Evolutionary conservation across 352 stramenopile genomes (phyloP).

Genomic region (Hyaloperonospora brassicae): DNA sequence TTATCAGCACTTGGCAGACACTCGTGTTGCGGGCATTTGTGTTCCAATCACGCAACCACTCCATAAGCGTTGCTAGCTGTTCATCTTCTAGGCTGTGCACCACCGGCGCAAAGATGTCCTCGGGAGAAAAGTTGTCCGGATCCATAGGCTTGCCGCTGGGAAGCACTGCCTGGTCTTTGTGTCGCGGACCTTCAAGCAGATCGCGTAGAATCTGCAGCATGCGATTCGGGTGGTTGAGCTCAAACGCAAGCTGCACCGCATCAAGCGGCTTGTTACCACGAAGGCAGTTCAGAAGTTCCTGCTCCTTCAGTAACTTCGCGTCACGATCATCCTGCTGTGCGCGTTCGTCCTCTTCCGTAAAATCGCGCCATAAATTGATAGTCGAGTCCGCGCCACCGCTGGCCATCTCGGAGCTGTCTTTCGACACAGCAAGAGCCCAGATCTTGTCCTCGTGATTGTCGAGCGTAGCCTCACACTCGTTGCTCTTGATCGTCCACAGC

Average conservation of each 20-base stretch:
- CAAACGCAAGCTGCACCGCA: conserved; percentile 83
- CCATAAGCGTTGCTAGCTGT: conserved; percentile 85
- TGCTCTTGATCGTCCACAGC: conserved; percentile 97
- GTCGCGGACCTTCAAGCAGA: conserved; percentile 63
- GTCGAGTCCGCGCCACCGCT: conserved; percentile 92
- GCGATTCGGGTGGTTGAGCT: conserved; percentile 90
- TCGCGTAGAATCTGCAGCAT: conserved; percentile 88
- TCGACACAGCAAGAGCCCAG: conserved; percentile 91
- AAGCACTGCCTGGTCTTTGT: conserved; percentile 50
- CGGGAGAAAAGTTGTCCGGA: conserved; percentile 46
- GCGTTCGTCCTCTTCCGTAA: conserved; percentile 88
- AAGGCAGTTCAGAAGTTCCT: conserved; percentile 93
- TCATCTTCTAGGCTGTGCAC: conserved; percentile 75
- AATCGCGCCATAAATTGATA: conserved; percentile 93
- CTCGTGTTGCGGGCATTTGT: conserved; percentile 92
- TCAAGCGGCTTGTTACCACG: conserved; percentile 86
- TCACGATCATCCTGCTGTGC: conserved; percentile 76
- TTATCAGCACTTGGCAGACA: conserved; percentile 91
- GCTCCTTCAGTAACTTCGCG: conserved; percentile 90
- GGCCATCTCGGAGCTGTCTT: conserved; percentile 86
- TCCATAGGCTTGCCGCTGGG: conserved; percentile 32
- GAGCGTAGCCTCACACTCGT: conserved; percentile 95
- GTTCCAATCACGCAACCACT: conserved; percentile 97
- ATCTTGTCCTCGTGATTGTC: conserved; percentile 96
- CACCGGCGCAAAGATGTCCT: conserved; percentile 54